phyloP scores from a whole-genome alignment of 768 basidiomycete genomes.

The Suillus cothurnatus region DNA sequence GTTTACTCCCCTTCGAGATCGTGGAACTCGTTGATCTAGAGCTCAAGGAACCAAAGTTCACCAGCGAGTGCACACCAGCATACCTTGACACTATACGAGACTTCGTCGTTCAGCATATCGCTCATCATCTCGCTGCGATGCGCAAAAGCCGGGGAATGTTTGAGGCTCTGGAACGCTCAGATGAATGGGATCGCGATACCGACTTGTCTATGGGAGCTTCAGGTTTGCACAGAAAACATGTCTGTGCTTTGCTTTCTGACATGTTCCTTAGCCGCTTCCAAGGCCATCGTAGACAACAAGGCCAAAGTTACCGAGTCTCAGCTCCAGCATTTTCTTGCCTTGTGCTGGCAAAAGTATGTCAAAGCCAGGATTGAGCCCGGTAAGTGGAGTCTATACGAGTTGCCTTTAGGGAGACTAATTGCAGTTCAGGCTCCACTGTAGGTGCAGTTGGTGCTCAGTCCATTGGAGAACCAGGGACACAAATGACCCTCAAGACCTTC shows the following conservation, averaged over 20 bases:
- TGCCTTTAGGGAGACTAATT: not conserved
- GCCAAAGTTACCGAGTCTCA: conserved; percentile 87
- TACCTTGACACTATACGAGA: conserved; percentile 69
- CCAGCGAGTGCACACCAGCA: conserved; percentile 67
- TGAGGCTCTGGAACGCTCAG: conserved; percentile 71
- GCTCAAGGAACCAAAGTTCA: conserved; percentile 58
- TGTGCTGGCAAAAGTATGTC: conserved; percentile 90
- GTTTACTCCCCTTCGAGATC: conserved; percentile 87
- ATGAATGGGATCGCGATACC: conserved; percentile 77
- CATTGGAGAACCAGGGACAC: conserved; percentile 98
- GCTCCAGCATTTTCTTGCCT: conserved; percentile 75
- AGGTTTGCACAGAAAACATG: conserved; percentile 43
- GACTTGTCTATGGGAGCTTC: conserved; percentile 78
- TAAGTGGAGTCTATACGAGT: conserved; percentile 26
- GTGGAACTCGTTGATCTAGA: conserved; percentile 68
- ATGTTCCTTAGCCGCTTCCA: conserved; percentile 54
- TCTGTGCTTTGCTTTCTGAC: conserved; percentile 8
- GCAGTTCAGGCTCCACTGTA: conserved; percentile 81
- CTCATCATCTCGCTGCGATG: conserved; percentile 61
- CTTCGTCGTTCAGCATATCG: conserved; percentile 73
- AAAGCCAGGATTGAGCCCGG: conserved; percentile 97
- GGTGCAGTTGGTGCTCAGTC: conserved; percentile 99
- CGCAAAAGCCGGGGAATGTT: conserved; percentile 81
- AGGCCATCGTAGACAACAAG: conserved; percentile 83
- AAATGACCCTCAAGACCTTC: conserved; percentile 99